These are phyloP conservation scores for Boletus semigastroideus DNA, from an alignment of 1,284 basidiomycete species.

Conservation along the genomic window DNA sequence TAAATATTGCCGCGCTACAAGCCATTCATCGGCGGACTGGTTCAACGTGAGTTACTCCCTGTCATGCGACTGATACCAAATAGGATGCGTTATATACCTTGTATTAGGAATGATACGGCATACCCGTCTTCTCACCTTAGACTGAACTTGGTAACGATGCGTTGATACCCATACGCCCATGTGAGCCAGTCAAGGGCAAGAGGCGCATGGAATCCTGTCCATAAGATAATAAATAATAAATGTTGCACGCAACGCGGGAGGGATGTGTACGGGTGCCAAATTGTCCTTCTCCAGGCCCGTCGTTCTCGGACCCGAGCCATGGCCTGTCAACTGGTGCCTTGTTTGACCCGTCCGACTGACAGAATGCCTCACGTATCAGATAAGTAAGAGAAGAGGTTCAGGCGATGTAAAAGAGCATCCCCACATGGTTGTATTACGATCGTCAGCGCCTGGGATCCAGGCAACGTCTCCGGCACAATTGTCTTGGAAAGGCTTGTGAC, in stretches of 20 bases:
- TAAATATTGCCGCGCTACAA: conserved; percentile 3
- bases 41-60: conserved; percentile 12
- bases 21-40: conserved; percentile 11
- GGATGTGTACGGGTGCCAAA: background rate
- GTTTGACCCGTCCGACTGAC: conserved; percentile 9
- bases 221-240: conserved; percentile 5
- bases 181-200: conserved; percentile 2
- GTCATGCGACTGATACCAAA: conserved; percentile 21
- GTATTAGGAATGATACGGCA: conserved; percentile 30
- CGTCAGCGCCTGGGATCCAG: background rate
- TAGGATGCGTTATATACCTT: conserved; percentile 26
- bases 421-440: conserved; percentile 26
- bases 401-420: conserved; percentile 13
- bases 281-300: conserved; percentile 3
- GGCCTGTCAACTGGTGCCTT: conserved; percentile 18
- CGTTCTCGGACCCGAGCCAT: conserved; percentile 8
- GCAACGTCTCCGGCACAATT: conserved; percentile 1
- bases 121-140: conserved; percentile 9
- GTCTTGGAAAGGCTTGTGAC: background rate
- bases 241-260: conserved; percentile 5
- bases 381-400: conserved; percentile 3
- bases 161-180: conserved; percentile 1
- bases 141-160: conserved; percentile 1
- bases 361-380: conserved; percentile 7
- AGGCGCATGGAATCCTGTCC: background rate